Percentiles rank a stretch among this genome's conserved stretches.
Evolutionary conservation across 2,329 filamentous ascomycete species (phyloP).

Genomic region (Sporothrix inflata): DNA sequence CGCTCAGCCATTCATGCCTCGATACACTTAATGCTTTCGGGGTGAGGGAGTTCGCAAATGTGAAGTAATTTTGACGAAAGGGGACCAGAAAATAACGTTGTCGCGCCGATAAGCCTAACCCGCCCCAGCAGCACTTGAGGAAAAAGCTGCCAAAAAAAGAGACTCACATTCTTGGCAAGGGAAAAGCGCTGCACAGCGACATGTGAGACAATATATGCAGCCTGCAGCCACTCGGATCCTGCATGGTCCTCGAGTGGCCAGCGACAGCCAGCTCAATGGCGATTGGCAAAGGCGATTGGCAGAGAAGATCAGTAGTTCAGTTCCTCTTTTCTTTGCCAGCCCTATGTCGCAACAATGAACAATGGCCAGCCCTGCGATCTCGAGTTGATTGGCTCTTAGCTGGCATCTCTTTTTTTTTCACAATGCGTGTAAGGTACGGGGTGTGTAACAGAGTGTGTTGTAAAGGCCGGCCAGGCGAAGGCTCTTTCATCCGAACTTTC

Average conservation of each 20-base stretch:
- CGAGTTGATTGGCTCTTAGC: background rate
- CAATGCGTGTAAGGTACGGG: background rate
- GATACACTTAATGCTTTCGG: background rate
- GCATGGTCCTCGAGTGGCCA: background rate
- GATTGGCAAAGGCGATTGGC: background rate
- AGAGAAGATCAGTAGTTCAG: background rate
- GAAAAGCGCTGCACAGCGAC: background rate
- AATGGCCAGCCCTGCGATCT: background rate
- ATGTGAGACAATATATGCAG: conserved; percentile 21
- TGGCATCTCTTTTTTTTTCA: too few species aligned
- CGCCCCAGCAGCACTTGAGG: background rate
- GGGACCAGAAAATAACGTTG: background rate
- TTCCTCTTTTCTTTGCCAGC: background rate
- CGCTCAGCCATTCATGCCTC: background rate
- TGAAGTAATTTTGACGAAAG: background rate
- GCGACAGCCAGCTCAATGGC: background rate
- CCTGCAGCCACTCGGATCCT: conserved; percentile 10
- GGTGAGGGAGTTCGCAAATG: background rate
- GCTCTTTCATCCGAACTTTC: background rate
- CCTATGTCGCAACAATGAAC: background rate
- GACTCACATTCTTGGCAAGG: background rate
- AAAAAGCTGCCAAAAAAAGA: background rate
- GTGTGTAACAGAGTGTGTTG: too few species aligned
- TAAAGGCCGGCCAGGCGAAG: background rate
- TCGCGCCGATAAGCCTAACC: background rate